Evolutionary conservation across 2,329 filamentous ascomycete genomes (phyloP), one percentile per base, ranked within the genome.

Genomic region (Trichoderma atrobrunneum): DNA sequence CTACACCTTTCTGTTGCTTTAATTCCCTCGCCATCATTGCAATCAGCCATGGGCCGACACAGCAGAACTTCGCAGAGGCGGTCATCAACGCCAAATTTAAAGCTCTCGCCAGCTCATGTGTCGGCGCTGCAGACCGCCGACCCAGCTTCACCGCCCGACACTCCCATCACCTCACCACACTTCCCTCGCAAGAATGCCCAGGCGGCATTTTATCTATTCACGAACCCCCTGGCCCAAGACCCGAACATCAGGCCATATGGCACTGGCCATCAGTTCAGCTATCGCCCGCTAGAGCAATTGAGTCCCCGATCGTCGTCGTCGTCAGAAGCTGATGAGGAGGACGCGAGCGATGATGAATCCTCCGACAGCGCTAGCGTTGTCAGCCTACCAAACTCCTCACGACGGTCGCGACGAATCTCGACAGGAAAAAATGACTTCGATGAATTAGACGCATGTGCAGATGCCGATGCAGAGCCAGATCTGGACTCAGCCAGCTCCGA

Each of bases 101-200:
- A 81, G 74, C 74, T 80, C 71, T 76, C 74, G 71, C 78, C 77
- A 72, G 78, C 80, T 43, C 75, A 77, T 76, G 56, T 73, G 62
- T 70, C 67, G 21, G 70, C 76, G 60, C 39, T 65, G 72, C 72
- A 68, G 48, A 76, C 78, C 78, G 77, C 79, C 75, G 80, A 82
- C 71, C 84, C 83, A 68, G 82, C 84, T 71, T 86, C 85, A 76
- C 85, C 85, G 74, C 85, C 85, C 54, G 83, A 84, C 64, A 86
- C 84, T 54, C 85, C 85, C 66, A 84, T 82, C 54, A 79, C 80
- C 43, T 80, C 80, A 70, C 81, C 81, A 71, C 76, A 78, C 34
- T 77, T 79, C 72, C 75, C 77, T 65, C 80, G 79, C 75, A 81
- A 80, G 72, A 78, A 78, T 74, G 79, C 78, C 73, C 75, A 80